Conservation (phyloP, 2,329 filamentous ascomycete genomes). For the Penicillium sp. region DNA sequence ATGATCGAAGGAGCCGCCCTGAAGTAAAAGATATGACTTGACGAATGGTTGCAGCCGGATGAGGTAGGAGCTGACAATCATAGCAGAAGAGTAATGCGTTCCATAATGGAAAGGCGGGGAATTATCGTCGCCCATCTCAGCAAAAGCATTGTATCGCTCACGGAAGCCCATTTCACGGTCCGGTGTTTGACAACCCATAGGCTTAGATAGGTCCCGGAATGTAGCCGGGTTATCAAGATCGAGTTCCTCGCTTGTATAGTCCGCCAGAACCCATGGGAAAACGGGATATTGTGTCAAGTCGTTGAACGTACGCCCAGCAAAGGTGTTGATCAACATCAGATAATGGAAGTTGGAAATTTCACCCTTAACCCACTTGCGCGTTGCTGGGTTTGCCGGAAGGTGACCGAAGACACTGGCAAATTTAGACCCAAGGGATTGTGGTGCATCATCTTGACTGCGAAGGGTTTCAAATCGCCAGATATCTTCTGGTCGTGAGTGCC, state of each 20-base stretch:
- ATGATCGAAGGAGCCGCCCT: constrained; percentile 95
- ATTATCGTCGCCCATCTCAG: constrained; percentile 78
- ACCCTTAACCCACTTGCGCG: constrained; percentile 84
- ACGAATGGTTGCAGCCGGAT: constrained; percentile 95
- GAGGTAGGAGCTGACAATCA: constrained; percentile 96
- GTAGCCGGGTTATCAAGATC: constrained; percentile 79
- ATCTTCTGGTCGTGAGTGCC: constrained; percentile 76
- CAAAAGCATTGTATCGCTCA: constrained; percentile 81
- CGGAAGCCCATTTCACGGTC: constrained; percentile 74
- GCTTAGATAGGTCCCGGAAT: constrained; percentile 89
- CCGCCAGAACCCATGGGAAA: constrained; percentile 94
- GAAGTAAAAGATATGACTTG: constrained; percentile 87
- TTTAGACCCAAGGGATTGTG: constrained; percentile 74
- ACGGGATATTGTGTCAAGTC: constrained; percentile 97
- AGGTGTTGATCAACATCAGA: constrained; percentile 95
- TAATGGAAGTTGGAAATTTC: constrained; percentile 99
- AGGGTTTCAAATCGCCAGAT: constrained; percentile 88
- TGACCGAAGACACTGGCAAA: constrained; percentile 91
- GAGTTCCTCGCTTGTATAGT: constrained; percentile 91
- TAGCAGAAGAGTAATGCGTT: constrained; percentile 97
- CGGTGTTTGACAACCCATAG: constrained; percentile 87
- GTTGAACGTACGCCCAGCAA: constrained; percentile 96
- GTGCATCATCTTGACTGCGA: constrained; percentile 62
- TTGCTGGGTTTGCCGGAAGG: constrained; percentile 75
- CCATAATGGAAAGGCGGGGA: constrained; percentile 90